Evolutionary conservation across 495 filamentous ascomycete species (phyloP).

Genomic region (Lepraria neglecta): DNA sequence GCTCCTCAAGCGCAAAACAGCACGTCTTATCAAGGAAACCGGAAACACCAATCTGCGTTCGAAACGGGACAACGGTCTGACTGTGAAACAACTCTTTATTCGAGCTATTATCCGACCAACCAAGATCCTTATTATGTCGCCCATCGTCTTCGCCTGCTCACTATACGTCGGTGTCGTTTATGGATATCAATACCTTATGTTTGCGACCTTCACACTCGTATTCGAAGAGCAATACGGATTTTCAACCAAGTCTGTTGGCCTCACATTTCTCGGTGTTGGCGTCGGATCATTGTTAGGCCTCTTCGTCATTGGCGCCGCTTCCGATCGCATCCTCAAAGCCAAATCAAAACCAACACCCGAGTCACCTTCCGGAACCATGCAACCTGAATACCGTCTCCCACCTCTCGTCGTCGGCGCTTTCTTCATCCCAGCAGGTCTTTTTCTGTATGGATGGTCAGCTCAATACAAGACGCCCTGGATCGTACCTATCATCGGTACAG

Average conservation of each 20-base stretch:
- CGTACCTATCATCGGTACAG: conserved; percentile 47
- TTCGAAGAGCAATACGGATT: background rate
- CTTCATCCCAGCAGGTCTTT: conserved; percentile 30
- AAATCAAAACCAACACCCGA: background rate
- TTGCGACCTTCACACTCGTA: background rate
- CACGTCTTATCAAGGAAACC: conserved; percentile 40
- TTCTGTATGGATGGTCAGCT: conserved; percentile 45
- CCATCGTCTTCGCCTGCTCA: background rate
- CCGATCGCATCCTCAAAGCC: background rate
- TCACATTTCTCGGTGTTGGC: background rate
- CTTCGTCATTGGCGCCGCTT: background rate
- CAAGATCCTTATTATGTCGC: background rate
- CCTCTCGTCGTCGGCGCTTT: conserved; percentile 23
- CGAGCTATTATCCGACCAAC: background rate
- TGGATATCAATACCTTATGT: background rate
- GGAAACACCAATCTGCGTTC: conserved; percentile 15
- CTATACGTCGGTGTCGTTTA: background rate
- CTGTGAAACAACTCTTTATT: background rate
- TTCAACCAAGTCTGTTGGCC: background rate
- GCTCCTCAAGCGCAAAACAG: conserved; percentile 5
- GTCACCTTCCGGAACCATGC: background rate
- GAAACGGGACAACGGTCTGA: background rate
- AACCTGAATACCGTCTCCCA: background rate
- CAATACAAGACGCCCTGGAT: conserved; percentile 43
- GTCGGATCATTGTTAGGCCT: background rate